Base-by-base conservation (phyloP, 1,284 basidiomycete genomes). In the Takashimella koratensis region DNA sequence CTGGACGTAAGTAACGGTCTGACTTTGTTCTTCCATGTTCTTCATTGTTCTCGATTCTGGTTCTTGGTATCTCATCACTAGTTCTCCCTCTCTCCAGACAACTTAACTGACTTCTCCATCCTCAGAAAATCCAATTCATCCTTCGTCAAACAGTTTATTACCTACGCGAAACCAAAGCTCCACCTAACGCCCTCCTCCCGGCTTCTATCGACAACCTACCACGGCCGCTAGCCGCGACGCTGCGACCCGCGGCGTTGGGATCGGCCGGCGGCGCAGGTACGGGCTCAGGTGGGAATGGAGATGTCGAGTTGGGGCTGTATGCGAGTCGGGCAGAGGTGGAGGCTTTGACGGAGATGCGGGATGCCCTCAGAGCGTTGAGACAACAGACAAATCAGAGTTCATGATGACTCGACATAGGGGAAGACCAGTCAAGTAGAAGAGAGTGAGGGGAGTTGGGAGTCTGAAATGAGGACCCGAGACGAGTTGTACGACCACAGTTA, bases 81-180 rank as follows among this genome's bases (percentile, higher is more conserved):
- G n/a, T n/a, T n/a, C n/a, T 23, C 20, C 43, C 25, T 24, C 5
- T 16, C 20, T 26, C 11, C 46, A 30, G 45, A 49, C 39, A 10
- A 10, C 30, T 44, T 39, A n/a, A 5, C 19, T 36, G 16, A 24
- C 13, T 4, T 3, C n/a, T 13, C 43, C 11, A 20, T 6, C 13
- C 30, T 27, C 52, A 75, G 73, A 70, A 71, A 60, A 75, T 75
- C 54, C 73, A 75, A 64, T 68, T 66, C 57, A 59, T 71, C 39
- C 68, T 75, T 25, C 66, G 73, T 21, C 70, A 75, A 47, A 65
- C 70, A 4, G 67, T 71, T 26, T 69, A 67, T 54, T 72, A 68
- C 62, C 63, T 75, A 16, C 67, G 62, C 26, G 64, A 66, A 52
- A 70, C 66, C 26, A 56, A 59, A 45, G 60, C 68, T 0, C 61